A percentile compares a stretch with the other conserved stretches of the same genome.
Conservation (phyloP, 306 rosid genomes). For the Medicago arabica region DNA sequence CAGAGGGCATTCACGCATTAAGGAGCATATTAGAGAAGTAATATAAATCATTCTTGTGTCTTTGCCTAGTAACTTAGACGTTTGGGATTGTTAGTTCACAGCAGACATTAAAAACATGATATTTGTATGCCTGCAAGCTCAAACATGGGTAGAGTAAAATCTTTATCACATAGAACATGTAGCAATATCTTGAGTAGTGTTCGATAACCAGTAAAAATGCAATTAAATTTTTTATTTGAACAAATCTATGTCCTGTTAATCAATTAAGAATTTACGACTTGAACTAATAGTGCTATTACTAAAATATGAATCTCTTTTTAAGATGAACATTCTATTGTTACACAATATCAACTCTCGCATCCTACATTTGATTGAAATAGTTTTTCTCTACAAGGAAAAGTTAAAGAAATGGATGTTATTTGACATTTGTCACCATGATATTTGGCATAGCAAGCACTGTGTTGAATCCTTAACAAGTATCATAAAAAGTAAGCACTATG, state of each 20-base stretch:
- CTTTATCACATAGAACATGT: not conserved
- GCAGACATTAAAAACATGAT: constrained; percentile 6
- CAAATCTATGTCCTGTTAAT: constrained; percentile 14
- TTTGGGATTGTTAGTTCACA: not conserved
- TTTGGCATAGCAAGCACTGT: constrained; percentile 1
- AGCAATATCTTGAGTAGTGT: constrained; percentile 27
- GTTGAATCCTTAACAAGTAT: constrained; percentile 23
- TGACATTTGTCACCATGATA: constrained; percentile 19
- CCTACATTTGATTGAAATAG: constrained; percentile 8
- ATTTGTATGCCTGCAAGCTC: constrained; percentile 18
- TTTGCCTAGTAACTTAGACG: not conserved
- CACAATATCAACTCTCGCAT: constrained; percentile 13
- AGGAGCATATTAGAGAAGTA: not conserved
- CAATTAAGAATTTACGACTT: constrained; percentile 16
- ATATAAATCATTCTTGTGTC: not conserved
- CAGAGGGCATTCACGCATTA: not conserved
- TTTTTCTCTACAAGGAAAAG: constrained; percentile 16
- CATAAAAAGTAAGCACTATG: no score
- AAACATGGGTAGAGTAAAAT: constrained; percentile 7
- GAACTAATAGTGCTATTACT: constrained; percentile 7
- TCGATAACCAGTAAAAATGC: constrained; percentile 6
- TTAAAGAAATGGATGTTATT: constrained; percentile 26
- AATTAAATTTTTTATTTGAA: constrained; percentile 12
- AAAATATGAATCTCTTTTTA: not conserved
- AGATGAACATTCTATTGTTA: not conserved